A percentile compares a stretch with the other conserved stretches of the same genome.
These are phyloP conservation scores for Neocallimastix lanati DNA, from an alignment of 192 early-diverging fungal genomes.

Conservation along the genomic window DNA sequence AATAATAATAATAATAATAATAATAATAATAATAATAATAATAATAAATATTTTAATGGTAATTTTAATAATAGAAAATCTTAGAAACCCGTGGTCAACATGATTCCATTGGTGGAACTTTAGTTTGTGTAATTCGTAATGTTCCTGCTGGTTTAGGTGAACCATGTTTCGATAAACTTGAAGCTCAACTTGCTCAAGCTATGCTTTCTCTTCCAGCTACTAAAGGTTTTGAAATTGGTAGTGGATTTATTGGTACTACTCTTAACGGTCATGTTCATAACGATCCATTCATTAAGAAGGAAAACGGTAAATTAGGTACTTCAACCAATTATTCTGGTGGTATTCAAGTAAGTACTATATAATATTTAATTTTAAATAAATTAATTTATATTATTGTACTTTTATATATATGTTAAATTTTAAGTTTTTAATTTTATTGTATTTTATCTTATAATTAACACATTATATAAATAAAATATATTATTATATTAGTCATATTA, in stretches of 20 bases:
- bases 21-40: too few relatives aligned
- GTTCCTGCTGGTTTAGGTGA: slow-evolving; percentile 83
- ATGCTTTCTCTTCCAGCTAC: slow-evolving; percentile 98
- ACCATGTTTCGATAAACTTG: slow-evolving; percentile 95
- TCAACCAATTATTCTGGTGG: slow-evolving; percentile 89
- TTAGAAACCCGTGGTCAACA: slow-evolving; percentile 52
- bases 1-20: too few relatives aligned
- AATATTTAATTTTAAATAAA: too few relatives aligned
- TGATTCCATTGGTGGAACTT: slow-evolving; percentile 87
- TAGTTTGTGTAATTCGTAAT: slow-evolving; percentile 91
- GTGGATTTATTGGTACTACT: slow-evolving; percentile 72
- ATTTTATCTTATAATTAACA: neutral
- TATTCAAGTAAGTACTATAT: slow-evolving; percentile 37
- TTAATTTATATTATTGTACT: too few relatives aligned
- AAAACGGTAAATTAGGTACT: slow-evolving; percentile 52
- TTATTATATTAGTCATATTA: too few relatives aligned
- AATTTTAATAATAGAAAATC: slow-evolving; percentile 45
- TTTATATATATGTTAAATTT: too few relatives aligned
- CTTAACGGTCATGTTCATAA: slow-evolving; percentile 84
- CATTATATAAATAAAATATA: too few relatives aligned
- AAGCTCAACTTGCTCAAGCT: slow-evolving; percentile 87
- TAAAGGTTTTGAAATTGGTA: slow-evolving; percentile 94
- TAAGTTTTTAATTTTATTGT: slow-evolving; percentile 3
- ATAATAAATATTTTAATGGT: too few relatives aligned
- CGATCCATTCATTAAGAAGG: slow-evolving; percentile 62